Conservation (phyloP, 495 filamentous ascomycete genomes). For the Penicillium roqueforti region DNA sequence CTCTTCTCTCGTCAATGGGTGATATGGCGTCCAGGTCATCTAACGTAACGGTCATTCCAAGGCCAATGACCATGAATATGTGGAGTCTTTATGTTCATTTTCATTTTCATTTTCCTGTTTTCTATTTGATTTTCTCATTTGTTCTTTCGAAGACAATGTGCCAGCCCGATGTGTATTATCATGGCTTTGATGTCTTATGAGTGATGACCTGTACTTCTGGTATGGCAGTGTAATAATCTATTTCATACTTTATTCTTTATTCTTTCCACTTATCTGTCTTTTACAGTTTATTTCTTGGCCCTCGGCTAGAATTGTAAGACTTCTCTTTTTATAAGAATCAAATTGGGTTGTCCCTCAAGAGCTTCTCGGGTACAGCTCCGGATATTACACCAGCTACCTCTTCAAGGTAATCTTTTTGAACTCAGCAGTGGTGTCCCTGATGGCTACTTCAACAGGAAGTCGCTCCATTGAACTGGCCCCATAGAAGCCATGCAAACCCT, state of each 20-base stretch:
- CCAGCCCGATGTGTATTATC: conserved; percentile 24
- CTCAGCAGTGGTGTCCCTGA: neutral
- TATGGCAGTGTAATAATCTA: conserved; percentile 28
- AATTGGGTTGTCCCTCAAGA: no score
- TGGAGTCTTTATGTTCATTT: conserved; percentile 26
- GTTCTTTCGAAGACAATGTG: conserved; percentile 17
- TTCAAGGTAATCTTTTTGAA: neutral
- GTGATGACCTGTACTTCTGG: conserved; percentile 29
- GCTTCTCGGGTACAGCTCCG: neutral
- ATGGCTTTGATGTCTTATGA: conserved; percentile 30
- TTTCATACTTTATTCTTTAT: conserved; percentile 1
- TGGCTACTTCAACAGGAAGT: neutral
- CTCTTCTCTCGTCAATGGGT: conserved; percentile 8
- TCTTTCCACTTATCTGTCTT: neutral
- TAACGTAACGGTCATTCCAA: conserved; percentile 7
- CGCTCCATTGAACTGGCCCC: neutral
- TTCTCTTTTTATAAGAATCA: no score
- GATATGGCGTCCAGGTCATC: conserved; percentile 13
- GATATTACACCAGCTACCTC: neutral
- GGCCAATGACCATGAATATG: conserved; percentile 10
- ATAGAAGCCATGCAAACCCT: neutral
- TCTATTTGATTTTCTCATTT: conserved; percentile 14
- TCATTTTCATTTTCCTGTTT: conserved; percentile 15
- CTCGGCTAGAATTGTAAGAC: no score
- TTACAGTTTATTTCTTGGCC: neutral